phyloP scores from a whole-genome alignment of 306 rosid genomes.

The Trifolium fragiferum region DNA sequence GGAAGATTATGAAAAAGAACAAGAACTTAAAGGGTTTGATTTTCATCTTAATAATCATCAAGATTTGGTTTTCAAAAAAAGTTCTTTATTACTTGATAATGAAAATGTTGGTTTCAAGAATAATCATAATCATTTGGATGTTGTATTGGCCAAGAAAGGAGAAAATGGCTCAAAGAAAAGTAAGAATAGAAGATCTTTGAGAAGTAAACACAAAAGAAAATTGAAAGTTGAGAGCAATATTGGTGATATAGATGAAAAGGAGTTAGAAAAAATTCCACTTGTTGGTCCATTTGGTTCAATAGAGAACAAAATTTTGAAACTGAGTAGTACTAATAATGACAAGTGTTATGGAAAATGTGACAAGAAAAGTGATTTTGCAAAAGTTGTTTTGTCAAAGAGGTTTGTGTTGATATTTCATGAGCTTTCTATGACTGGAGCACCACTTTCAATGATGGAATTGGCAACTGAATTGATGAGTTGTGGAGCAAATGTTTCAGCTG shows the following conservation, averaged over 20 bases:
- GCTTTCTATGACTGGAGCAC: conserved; percentile 97
- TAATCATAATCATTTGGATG: conserved; percentile 18
- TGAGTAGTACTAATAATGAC: conserved; percentile 61
- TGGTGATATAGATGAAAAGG: conserved; percentile 52
- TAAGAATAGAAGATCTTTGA: conserved; percentile 54
- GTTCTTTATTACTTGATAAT: conserved; percentile 45
- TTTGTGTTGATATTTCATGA: conserved; percentile 87
- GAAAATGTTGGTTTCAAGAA: conserved; percentile 26
- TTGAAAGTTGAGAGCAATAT: conserved; percentile 37
- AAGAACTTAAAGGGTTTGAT: conserved; percentile 50
- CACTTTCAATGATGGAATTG: conserved; percentile 92
- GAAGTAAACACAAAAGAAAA: conserved; percentile 38
- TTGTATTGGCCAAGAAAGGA: conserved; percentile 58
- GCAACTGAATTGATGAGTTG: conserved; percentile 92
- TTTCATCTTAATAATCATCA: conserved; percentile 48
- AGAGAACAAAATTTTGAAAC: conserved; percentile 74
- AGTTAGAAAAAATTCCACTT: conserved; percentile 65
- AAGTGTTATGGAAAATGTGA: conserved; percentile 71
- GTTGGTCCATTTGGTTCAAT: conserved; percentile 84
- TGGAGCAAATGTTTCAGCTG: conserved; percentile 82
- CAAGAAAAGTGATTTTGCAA: conserved; percentile 71
- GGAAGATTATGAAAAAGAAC: conserved; percentile 65
- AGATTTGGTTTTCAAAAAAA: conserved; percentile 48
- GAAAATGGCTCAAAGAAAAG: conserved; percentile 58
- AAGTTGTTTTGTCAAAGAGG: conserved; percentile 76